Base-by-base conservation (phyloP, 768 basidiomycete species). In the Xerocomus potaroensis region DNA sequence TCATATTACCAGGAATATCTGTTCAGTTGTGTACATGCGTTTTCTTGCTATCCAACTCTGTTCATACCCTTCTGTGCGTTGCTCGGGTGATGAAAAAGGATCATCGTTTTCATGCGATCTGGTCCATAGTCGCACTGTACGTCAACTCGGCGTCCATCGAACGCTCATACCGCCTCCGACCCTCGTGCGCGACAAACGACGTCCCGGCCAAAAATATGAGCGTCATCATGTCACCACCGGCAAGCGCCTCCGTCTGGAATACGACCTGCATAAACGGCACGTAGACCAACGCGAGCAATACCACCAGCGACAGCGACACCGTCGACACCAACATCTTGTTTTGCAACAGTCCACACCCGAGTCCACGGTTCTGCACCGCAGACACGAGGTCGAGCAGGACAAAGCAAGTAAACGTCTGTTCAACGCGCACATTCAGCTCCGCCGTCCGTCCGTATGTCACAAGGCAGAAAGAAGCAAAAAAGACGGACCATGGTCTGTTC, bases 351-450 rank as follows among this genome's bases (percentile, higher is more conserved):
- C 82, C 84, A 56, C 92, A 95, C 34, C 84, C 83, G 14, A 98
- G 78, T 10, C 92, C 92, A 44, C 95, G 89, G 66, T 90, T 95
- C 65, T 98, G 94, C 26, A 96, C 67, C 1, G 95, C 95, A 31
- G 93, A 97, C 9, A 92, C 87, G 35, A 98, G 80, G 67, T 98
- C 95, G 51, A 98, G 84, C 74, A 97, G 90, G 48, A 98, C 95
- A 69, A 98, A 98, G 62, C 84, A 87, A 15, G 93, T 88, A 68
- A 98, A 98, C 21, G 95, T 96, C 95, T 96, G 8, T 18, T 12
- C 3, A 16, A 7, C 26, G 18, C 19, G n/a, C n/a, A n/a, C n/a
- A n/a, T 27, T 27, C 26, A 27, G 26, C 26, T 10, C 10, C 10
- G 26, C 26, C 5, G 26, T 10, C 5, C 5, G 26, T 10, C 6